Percentiles rank a stretch among this genome's conserved stretches.
Conservation (phyloP, 495 filamentous ascomycete species). For the Xylona heveae region DNA sequence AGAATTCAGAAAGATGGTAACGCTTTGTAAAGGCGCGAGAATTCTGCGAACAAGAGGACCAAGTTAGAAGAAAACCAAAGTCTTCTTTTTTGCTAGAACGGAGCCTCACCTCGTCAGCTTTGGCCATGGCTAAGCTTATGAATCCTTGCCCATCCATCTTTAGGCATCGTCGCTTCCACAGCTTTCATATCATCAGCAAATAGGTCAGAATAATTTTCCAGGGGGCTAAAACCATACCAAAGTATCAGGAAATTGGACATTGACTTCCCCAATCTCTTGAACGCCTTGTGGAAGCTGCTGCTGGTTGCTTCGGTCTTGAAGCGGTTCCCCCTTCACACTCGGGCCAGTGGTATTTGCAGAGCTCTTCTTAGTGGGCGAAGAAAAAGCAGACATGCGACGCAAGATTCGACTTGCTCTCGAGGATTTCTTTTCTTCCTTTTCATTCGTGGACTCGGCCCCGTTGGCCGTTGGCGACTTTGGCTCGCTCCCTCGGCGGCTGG, state of each 20-base stretch:
- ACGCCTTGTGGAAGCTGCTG: constrained; percentile 18
- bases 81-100: constrained; percentile 7
- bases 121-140: constrained; percentile 43
- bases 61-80: not conserved
- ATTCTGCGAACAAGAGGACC: no score
- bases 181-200: constrained; percentile 10
- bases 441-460: constrained; percentile 15
- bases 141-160: constrained; percentile 57
- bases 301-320: constrained; percentile 14
- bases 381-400: constrained; percentile 54
- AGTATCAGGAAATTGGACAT: constrained; percentile 84
- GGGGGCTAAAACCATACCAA: constrained; percentile 26
- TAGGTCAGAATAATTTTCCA: not conserved
- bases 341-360: constrained; percentile 29
- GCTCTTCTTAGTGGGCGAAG: constrained; percentile 37
- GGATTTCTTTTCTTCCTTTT: constrained; percentile 39
- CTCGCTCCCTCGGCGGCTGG: constrained; percentile 19
- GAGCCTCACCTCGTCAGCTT: constrained; percentile 12
- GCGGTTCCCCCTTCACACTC: constrained; percentile 18
- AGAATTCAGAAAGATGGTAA: constrained; percentile 68
- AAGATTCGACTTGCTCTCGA: constrained; percentile 54
- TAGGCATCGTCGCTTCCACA: constrained; percentile 81
- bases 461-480: constrained; percentile 19
- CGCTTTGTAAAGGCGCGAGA: constrained; percentile 42
- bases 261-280: constrained; percentile 58